Conservation (phyloP, 1,284 basidiomycete species). For the Puccinia polysora region DNA sequence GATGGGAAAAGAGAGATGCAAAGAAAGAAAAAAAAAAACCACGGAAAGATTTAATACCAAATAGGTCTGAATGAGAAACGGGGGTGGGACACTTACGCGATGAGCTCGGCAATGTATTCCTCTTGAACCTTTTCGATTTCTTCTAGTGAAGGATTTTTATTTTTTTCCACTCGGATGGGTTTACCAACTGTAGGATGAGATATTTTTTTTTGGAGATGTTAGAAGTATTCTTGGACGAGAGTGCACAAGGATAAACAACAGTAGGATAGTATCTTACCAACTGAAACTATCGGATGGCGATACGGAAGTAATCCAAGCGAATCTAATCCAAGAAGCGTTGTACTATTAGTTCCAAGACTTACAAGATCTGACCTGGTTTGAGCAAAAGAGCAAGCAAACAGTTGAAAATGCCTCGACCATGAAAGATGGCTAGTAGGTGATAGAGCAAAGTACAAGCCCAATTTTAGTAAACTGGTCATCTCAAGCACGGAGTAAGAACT, state of each 20-base stretch:
- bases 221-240: background rate
- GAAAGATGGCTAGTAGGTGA: constrained; percentile 31
- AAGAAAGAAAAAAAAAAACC: background rate
- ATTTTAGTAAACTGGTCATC: background rate
- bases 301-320: constrained; percentile 76
- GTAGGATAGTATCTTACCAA: constrained; percentile 55
- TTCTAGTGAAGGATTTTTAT: constrained; percentile 73
- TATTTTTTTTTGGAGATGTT: background rate
- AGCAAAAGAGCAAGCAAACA: constrained; percentile 15
- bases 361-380: background rate
- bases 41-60: background rate
- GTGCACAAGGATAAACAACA: background rate
- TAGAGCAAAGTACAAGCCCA: background rate
- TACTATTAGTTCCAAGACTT: background rate
- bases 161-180: constrained; percentile 74
- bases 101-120: constrained; percentile 84
- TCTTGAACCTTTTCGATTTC: constrained; percentile 74
- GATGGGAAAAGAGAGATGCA: background rate
- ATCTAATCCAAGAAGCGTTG: constrained; percentile 44
- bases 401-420: constrained; percentile 43
- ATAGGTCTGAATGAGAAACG: background rate
- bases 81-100: constrained; percentile 59
- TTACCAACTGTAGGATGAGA: constrained; percentile 60
- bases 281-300: constrained; percentile 85
- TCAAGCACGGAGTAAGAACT: too few relatives aligned